Evolutionary conservation across 495 filamentous ascomycete species (phyloP), one percentile per base, ranked within the genome.

Genomic region (Aspergillus kassunensis): DNA sequence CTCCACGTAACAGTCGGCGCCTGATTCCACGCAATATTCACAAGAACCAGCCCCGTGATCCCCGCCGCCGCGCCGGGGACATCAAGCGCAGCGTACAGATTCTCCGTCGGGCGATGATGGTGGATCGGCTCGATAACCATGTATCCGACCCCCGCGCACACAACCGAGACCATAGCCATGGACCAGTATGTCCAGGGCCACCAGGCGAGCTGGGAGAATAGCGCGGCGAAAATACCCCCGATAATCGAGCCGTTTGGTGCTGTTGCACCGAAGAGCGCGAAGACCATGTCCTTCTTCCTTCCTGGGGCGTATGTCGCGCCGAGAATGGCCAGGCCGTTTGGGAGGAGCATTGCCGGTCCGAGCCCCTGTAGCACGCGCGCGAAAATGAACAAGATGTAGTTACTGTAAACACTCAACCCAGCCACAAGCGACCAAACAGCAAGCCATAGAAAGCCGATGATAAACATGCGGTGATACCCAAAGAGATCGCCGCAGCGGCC

Each of bases 111-210:
- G 3, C 49, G 11, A 64, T 56, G 56, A 50, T 27, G 67, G 48
- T 36, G 68, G 24, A 73, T 69, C 3, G 72, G 60, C 6, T 83
- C 84, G 36, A 88, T 70, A 13, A 74, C 65, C 10, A 73, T 54
- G 37, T 68, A 62, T 0, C 68, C 73, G 3, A 75, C 23, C 16
- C 69, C 55, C 4, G 75, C 67, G 31, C 74, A 60, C 4, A 70
- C 46, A 0, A 68, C 47, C 21, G 72, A 72, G 12, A 76, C 62
- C 49, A 82, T 74, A 4, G 70, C 72, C 46, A 80, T 70, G 4
- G 68, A 64, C 79, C 77, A 88, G 57, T 78, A 88, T 0, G 77
- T 69, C 86, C 86, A 89, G 1, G 78, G 80, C 86, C 85, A 89
- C 76, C 78, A 83, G 2, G 69, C 73, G 5, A 74, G 54, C 25